These are phyloP conservation scores for Scalesia atractyloides DNA, from an alignment of 129 eudicot genomes.

Conservation along the genomic window DNA sequence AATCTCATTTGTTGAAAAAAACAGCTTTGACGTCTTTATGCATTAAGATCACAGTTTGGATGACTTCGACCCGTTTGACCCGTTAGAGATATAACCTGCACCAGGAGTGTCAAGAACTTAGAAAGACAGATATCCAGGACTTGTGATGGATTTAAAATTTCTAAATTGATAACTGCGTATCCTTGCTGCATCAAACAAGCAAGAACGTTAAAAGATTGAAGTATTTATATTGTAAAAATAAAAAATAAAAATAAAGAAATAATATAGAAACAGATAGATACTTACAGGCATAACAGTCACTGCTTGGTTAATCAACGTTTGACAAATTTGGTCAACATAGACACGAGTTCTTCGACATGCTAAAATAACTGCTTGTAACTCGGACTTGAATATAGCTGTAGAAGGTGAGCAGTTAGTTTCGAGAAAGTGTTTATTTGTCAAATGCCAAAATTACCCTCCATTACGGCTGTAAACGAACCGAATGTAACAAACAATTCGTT, in stretches of 20 bases:
- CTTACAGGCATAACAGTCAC: conserved; percentile 76
- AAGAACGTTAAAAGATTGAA: conserved; percentile 3
- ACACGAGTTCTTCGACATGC: conserved; percentile 73
- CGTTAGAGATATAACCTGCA: conserved; percentile 60
- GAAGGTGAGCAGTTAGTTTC: not conserved
- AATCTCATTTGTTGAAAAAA: conserved; percentile 1
- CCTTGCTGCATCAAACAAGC: conserved; percentile 66
- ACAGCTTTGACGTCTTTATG: not conserved
- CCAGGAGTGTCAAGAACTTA: conserved; percentile 55
- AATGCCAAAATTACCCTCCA: not conserved
- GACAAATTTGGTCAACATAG: conserved; percentile 61
- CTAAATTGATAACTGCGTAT: conserved; percentile 64
- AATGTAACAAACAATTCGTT: too few species aligned
- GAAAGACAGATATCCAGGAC: conserved; percentile 59
- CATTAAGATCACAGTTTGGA: not conserved
- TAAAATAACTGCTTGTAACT: conserved; percentile 60
- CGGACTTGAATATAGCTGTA: conserved; percentile 67
- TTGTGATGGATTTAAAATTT: conserved; percentile 47
- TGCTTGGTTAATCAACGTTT: conserved; percentile 49
- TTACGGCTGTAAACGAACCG: too few species aligned
- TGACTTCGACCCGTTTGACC: not conserved
- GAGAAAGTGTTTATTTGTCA: not conserved
- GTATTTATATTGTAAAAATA: not conserved
- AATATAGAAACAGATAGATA: conserved; percentile 30
- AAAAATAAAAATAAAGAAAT: not conserved